Conservation (phyloP, 2,329 filamentous ascomycete genomes). For the Botrytis paeoniae region DNA sequence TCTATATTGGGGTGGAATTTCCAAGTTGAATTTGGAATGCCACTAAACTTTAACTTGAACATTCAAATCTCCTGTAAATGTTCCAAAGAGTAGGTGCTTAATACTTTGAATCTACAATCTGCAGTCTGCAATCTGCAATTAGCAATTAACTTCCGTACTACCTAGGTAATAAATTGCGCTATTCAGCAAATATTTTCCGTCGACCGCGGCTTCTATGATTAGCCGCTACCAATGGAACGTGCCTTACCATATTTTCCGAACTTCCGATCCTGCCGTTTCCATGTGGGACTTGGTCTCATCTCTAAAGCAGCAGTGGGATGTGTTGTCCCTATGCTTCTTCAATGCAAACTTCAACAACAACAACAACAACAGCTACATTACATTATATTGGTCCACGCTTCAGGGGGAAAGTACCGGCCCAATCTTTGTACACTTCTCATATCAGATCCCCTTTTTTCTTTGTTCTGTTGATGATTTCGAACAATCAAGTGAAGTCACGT, state of each 20-base stretch:
- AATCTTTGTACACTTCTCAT: background rate
- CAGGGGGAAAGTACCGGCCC: background rate
- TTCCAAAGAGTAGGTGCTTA: background rate
- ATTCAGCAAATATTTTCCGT: background rate
- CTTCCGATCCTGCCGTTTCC: conserved; percentile 5
- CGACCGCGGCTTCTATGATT: conserved; percentile 5
- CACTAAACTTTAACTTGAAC: background rate
- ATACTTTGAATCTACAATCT: background rate
- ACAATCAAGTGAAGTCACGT: background rate
- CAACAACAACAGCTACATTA: background rate
- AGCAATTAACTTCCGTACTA: background rate
- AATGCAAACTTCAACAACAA: background rate
- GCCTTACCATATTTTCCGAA: background rate
- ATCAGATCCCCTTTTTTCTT: background rate
- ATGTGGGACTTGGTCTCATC: background rate
- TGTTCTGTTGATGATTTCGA: background rate
- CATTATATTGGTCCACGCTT: background rate
- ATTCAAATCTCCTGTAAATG: background rate
- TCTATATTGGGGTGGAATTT: background rate
- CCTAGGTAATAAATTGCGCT: background rate
- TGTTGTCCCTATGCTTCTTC: background rate
- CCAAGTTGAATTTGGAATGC: conserved; percentile 7
- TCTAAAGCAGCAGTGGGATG: background rate
- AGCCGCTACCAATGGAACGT: background rate
- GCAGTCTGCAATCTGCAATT: background rate